Base-by-base conservation (phyloP, 768 basidiomycete genomes). In the Mycena albidolilacea region DNA sequence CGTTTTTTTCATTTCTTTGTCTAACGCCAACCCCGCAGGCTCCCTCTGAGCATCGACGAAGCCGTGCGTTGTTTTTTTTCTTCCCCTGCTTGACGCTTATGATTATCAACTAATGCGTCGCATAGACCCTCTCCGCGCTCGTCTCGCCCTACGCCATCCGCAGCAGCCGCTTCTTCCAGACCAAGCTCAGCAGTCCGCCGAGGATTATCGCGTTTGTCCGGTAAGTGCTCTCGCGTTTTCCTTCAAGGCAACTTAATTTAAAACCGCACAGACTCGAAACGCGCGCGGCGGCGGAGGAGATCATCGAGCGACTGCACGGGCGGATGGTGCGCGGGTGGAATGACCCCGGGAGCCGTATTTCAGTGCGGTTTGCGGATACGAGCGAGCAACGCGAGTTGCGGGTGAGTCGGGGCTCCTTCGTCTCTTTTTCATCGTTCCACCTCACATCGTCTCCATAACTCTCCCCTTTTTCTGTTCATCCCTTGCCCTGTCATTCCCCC, bases 131-230 rank as follows among this genome's bases (percentile, higher is more conserved):
- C 39, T 79, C 85, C 1, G 89, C 90, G 7, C 86, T 95, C 48
- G 88, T 95, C n/a, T 82, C 86, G 0, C 94, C 94, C 1, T 86
- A 93, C 80, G 83, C 86, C 61, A 94, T 95, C 74, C 91, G 89
- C 79, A 93, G 92, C 77, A 92, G 90, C 75, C 87, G 94, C 19
- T 93, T 94, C 80, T 95, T 95, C 80, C 92, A 92, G 80, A 95
- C 93, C 11, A 88, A 92, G 74, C 80, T 95, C 30, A 93, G 92
- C 72, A 89, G 90, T 68, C 93, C 93, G 0, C 92, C 93, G 21
- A 85, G 93, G 70, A 93, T 94, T 73, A 95, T 95, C 67, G 94
- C 93, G 0, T 95, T 95, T 76, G 93, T 95, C 52, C 87, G 94
- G 94, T 93, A 74, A 23, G 88, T 54, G 4, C 3, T 7, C 2